phyloP scores from a whole-genome alignment of 768 basidiomycete species.

The Serendipita indica region DNA sequence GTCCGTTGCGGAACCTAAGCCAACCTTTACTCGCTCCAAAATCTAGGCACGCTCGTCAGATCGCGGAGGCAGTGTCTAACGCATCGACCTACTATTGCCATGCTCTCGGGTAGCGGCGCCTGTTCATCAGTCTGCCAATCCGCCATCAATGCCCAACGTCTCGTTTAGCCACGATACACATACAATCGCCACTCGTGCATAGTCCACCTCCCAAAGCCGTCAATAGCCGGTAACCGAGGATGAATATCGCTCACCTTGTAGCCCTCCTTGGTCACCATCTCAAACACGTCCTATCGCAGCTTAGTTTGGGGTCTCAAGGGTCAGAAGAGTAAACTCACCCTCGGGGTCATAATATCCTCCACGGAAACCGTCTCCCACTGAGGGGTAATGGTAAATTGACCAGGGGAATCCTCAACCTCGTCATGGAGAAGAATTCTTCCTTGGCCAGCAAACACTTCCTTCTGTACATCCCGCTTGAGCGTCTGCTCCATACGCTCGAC shows the following conservation, averaged over 20 bases:
- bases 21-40: constrained; percentile 47
- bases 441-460: constrained; percentile 50
- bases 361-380: constrained; percentile 83
- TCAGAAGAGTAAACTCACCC: constrained; percentile 18
- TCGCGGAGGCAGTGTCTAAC: neutral
- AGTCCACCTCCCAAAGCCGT: constrained; percentile 46
- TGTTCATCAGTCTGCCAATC: constrained; percentile 84
- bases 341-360: constrained; percentile 73
- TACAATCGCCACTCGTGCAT: constrained; percentile 81
- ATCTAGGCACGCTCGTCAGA: constrained; percentile 55
- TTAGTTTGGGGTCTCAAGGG: neutral
- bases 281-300: constrained; percentile 43
- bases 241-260: constrained; percentile 41
- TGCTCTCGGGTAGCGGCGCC: constrained; percentile 65
- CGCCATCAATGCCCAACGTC: neutral
- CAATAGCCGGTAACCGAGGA: neutral
- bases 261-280: constrained; percentile 59
- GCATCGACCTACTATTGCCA: neutral
- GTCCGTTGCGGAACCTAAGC: constrained; percentile 47
- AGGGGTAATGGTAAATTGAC: constrained; percentile 79
- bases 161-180: constrained; percentile 20
- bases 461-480: constrained; percentile 77
- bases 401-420: constrained; percentile 86
- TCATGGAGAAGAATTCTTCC: constrained; percentile 87
- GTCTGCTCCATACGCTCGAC: constrained; percentile 85